A percentile compares a stretch with the other conserved stretches of the same genome.
Conservation (phyloP, 2,329 filamentous ascomycete genomes). For the Colletotrichum eremochloae region DNA sequence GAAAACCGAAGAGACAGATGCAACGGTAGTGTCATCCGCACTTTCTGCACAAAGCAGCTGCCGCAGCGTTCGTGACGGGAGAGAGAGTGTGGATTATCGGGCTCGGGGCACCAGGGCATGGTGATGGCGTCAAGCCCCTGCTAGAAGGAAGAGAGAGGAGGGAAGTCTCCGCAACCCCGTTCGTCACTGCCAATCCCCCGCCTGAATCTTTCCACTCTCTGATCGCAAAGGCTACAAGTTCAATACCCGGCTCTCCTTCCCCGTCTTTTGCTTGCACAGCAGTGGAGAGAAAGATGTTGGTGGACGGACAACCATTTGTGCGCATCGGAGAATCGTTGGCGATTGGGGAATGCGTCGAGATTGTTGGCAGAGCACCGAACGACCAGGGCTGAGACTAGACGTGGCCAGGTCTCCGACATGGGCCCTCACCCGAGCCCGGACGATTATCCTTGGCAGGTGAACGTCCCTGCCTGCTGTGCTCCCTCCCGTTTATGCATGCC, state of each 20-base stretch:
- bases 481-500: background rate
- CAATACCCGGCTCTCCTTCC: background rate
- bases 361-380: conserved; percentile 34
- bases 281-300: background rate
- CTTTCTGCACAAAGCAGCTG: background rate
- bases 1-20: background rate
- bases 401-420: background rate
- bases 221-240: background rate
- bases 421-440: background rate
- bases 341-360: conserved; percentile 30
- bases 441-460: conserved; percentile 7
- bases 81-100: conserved; percentile 3
- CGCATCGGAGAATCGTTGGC: conserved; percentile 7
- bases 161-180: conserved; percentile 3
- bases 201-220: conserved; percentile 27
- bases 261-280: conserved; percentile 2
- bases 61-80: background rate
- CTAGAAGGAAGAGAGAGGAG: conserved; percentile 5
- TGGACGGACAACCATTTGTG: conserved; percentile 26
- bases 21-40: background rate
- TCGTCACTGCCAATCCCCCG: conserved; percentile 22
- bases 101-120: conserved; percentile 8
- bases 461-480: background rate
- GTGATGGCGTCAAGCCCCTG: conserved; percentile 33
- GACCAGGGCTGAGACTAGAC: conserved; percentile 26